Base-by-base conservation (phyloP, 805 yeast species). In the Yarrowia sp. region DNA sequence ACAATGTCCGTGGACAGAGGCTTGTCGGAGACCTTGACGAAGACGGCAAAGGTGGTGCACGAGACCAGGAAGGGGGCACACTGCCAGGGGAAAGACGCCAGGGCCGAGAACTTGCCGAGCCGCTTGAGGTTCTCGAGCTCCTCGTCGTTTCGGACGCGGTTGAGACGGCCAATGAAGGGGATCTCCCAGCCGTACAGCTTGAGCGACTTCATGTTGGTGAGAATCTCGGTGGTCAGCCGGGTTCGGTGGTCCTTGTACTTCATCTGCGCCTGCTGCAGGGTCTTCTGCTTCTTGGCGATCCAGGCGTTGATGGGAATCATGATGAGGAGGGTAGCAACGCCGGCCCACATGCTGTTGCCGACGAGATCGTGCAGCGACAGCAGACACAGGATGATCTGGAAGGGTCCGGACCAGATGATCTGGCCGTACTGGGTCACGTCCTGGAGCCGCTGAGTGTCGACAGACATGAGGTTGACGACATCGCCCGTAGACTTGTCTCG, bases 11-110 rank as follows among this genome's bases (percentile, higher is more conserved):
- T 90, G 0, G 93, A 81, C 70, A 94, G 81, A 22, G 96, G 91
- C 56, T 72, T 77, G 65, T 81, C 82, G 61, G 84, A 81, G 39
- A 84, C 75, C 62, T 79, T 78, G 22, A 87, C 87, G 71, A 88
- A 96, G 14, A 87, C 79, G 4, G 89, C 97, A 78, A 94, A 94
- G 0, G 99, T 94, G 1, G 90, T 82, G 74, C 96, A 88, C 55
- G 96, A 87, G 29, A 94, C 99, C 66, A 96, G 77, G 71, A 88
- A 89, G 31, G 99, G 98, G 44, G 97, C 90, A 69, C 90, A 81
- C 63, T 83, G 86, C 84, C 96, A 94, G 89, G 83, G 61, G 79
- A 93, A 94, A 59, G 92, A 79, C 7, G 97, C 81, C 62, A 90
- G 79, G 2, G 97, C 96, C 27, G 97, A 91, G 74, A 90, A 88